Percentiles rank a stretch among this genome's conserved stretches.
Evolutionary conservation across 2,329 filamentous ascomycete species (phyloP).

Genomic region (Talaromyces islandicus): DNA sequence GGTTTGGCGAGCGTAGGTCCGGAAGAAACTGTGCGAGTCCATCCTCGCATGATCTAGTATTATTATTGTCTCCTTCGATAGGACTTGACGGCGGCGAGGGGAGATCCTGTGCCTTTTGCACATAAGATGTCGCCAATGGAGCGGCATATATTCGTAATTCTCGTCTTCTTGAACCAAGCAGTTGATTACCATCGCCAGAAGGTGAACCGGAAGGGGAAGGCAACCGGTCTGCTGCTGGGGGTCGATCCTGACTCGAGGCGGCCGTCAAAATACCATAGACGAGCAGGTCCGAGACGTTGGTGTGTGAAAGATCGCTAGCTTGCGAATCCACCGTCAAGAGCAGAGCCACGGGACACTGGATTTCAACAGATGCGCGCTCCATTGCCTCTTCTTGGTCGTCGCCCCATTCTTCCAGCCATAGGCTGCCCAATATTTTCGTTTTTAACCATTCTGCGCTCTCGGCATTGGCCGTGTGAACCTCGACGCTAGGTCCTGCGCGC

Average conservation of each 20-base stretch:
- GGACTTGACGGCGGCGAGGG: constrained; percentile 26
- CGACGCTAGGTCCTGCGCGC: constrained; percentile 34
- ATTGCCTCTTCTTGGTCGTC: constrained; percentile 17
- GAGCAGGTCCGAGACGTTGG: constrained; percentile 29
- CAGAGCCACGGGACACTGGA: constrained; percentile 36
- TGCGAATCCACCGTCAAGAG: constrained; percentile 25
- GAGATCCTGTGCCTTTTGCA: constrained; percentile 28
- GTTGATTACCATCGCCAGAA: constrained; percentile 18
- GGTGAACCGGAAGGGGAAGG: constrained; percentile 32
- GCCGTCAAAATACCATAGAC: constrained; percentile 34
- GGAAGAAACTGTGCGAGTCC: constrained; percentile 31
- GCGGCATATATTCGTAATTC: constrained; percentile 33
- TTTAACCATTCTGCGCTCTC: constrained; percentile 34
- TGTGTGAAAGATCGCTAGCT: background rate
- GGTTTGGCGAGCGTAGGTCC: constrained; percentile 32
- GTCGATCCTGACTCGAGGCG: constrained; percentile 10
- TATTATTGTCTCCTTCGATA: background rate
- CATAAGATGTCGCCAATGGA: constrained; percentile 28
- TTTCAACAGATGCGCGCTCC: constrained; percentile 12
- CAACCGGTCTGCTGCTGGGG: constrained; percentile 20
- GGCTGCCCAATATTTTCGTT: constrained; percentile 26
- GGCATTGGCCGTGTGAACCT: constrained; percentile 29
- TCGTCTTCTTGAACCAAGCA: constrained; percentile 16
- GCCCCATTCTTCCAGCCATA: constrained; percentile 30
- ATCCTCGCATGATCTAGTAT: background rate